phyloP scores from a whole-genome alignment of 1,284 basidiomycete genomes.

The Microbotryum scabiosae region DNA sequence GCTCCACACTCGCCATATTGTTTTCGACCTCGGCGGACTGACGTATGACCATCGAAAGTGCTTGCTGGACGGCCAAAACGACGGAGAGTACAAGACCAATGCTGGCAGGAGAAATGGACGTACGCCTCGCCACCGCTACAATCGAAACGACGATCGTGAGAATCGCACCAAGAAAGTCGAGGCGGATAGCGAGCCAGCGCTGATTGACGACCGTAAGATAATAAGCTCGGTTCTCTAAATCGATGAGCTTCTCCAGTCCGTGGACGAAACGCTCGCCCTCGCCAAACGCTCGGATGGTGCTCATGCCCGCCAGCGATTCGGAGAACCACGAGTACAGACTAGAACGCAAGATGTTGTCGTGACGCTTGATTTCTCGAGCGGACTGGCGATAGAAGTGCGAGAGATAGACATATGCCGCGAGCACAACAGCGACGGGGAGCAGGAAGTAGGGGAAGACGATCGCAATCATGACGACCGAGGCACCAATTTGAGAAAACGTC shows the following conservation, averaged over 20 bases:
- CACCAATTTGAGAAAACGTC: constrained; percentile 44
- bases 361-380: constrained; percentile 61
- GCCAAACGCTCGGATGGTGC: constrained; percentile 53
- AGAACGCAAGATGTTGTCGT: constrained; percentile 40
- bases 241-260: constrained; percentile 24
- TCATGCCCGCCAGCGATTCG: constrained; percentile 52
- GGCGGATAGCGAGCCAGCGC: constrained; percentile 44
- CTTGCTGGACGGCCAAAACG: constrained; percentile 12
- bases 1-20: constrained; percentile 39
- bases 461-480: constrained; percentile 57
- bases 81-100: constrained; percentile 9
- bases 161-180: constrained; percentile 37
- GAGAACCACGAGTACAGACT: constrained; percentile 35
- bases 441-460: constrained; percentile 46
- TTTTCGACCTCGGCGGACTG: constrained; percentile 42
- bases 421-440: constrained; percentile 48
- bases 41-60: constrained; percentile 20
- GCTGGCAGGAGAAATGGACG: constrained; percentile 2
- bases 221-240: constrained; percentile 45
- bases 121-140: constrained; percentile 15
- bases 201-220: constrained; percentile 40
- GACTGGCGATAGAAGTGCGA: constrained; percentile 57
- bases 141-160: constrained; percentile 38
- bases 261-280: constrained; percentile 16
- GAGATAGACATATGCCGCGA: constrained; percentile 51